These are phyloP conservation scores for Sporothrix pseudoabietina DNA, from an alignment of 2,329 filamentous ascomycete genomes.

Conservation along the genomic window DNA sequence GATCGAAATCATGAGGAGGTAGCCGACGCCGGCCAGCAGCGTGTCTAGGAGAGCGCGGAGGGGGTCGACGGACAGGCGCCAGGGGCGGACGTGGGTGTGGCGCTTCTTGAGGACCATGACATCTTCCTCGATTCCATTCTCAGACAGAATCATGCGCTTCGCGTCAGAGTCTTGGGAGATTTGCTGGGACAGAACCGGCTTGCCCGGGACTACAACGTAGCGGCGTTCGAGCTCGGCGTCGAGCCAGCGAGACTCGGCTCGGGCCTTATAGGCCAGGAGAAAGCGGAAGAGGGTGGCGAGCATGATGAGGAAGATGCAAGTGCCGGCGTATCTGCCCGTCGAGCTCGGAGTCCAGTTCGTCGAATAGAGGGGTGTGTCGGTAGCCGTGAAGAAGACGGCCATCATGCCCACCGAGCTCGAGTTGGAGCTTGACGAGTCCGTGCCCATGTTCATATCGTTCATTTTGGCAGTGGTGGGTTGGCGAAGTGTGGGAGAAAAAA, in stretches of 20 bases:
- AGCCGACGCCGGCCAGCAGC: conserved; percentile 73
- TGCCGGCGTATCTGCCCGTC: conserved; percentile 76
- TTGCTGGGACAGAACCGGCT: conserved; percentile 60
- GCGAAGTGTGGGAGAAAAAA: background rate
- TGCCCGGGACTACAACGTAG: conserved; percentile 73
- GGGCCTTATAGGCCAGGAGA: conserved; percentile 71
- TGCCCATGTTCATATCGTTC: conserved; percentile 30
- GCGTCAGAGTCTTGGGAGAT: conserved; percentile 61
- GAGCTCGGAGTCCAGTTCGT: conserved; percentile 71
- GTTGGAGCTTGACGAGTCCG: conserved; percentile 24
- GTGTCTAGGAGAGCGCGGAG: conserved; percentile 71
- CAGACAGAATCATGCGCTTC: conserved; percentile 64
- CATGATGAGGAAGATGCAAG: conserved; percentile 85
- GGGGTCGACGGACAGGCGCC: conserved; percentile 79
- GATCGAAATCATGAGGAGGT: conserved; percentile 87
- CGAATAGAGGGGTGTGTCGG: conserved; percentile 58
- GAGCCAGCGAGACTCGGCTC: conserved; percentile 65
- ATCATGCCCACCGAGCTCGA: conserved; percentile 31
- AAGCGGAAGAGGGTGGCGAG: conserved; percentile 70
- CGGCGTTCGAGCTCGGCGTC: conserved; percentile 71
- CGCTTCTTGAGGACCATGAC: conserved; percentile 71
- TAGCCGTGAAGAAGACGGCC: conserved; percentile 60
- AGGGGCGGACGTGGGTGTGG: conserved; percentile 62
- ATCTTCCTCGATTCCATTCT: conserved; percentile 78
- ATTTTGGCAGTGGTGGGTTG: background rate